Base-by-base conservation (phyloP, 2,329 filamentous ascomycete species). In the Aspergillus puulaauensis region DNA sequence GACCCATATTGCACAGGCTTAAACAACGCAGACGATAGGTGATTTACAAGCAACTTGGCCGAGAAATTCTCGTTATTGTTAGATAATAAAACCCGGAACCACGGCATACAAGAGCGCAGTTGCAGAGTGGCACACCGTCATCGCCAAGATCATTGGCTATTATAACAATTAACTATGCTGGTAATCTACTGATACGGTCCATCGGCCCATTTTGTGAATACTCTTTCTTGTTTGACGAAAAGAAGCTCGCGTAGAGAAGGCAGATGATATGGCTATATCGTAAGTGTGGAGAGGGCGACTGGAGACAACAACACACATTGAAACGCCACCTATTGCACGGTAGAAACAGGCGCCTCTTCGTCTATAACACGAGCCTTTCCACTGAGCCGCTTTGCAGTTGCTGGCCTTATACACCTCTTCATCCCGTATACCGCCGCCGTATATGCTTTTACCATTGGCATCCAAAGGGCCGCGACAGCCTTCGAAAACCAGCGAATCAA, bases 401-500 rank as follows among this genome's bases (percentile, higher is more conserved):
- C 14, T 7, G 37, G 37, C 23, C 14, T 24, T 9, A 31, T 23
- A 14, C 49, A 52, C 14, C 23, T 19, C 50, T 12, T 35, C 4
- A 37, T 11, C 9, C 21, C 23, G 6, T 11, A 14, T 1, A 4
- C 15, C 41, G 39, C 17, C 23, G 15, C 41, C 12, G 31, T 31
- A 15, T 27, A 39, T 11, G 24, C 39, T 2, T 39, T 50, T 14
- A 14, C 17, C 3, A 56, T 11, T 15, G 37, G 46, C 19, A 9
- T 17, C 21, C 44, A 44, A 4, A 44, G 3, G 1, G 45, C 12
- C 46, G 6, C 45, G 2, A 12, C 11, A 14, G 12, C 31, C n/a
- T 11, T 44, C 39, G 21, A 37, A 44, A 31, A 41, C 39, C 53
- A 41, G 57, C 73, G 68, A 54, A 80, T 77, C 2, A 77, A 69